phyloP scores from a whole-genome alignment of 1,284 basidiomycete genomes.

The Dichomitus squalens region DNA sequence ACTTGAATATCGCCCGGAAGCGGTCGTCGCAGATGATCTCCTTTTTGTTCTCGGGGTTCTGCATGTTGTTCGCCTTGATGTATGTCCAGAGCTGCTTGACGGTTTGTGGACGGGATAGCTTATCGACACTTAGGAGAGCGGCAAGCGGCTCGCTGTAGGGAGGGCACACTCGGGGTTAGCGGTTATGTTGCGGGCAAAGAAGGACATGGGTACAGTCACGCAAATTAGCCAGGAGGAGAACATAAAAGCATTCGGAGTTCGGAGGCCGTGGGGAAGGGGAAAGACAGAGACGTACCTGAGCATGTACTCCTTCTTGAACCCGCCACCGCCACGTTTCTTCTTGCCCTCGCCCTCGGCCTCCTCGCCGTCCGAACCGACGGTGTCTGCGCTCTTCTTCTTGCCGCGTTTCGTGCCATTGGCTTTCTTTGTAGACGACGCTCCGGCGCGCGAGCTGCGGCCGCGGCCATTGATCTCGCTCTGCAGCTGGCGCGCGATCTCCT shows the following conservation, averaged over 20 bases:
- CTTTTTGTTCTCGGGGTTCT: constrained; percentile 79
- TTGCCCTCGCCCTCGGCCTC: constrained; percentile 45
- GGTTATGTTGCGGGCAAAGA: neutral
- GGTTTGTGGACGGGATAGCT: constrained; percentile 83
- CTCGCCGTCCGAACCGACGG: constrained; percentile 56
- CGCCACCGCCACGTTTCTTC: constrained; percentile 51
- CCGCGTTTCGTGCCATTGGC: constrained; percentile 46
- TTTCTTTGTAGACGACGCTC: constrained; percentile 38
- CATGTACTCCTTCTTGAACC: constrained; percentile 74
- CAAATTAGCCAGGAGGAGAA: neutral
- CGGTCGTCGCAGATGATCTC: constrained; percentile 81
- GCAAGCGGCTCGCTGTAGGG: constrained; percentile 61
- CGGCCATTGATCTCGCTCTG: constrained; percentile 73
- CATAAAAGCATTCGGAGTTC: too few relatives aligned
- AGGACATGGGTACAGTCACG: neutral
- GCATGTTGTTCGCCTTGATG: constrained; percentile 77
- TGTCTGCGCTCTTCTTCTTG: constrained; percentile 54
- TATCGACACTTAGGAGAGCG: constrained; percentile 55
- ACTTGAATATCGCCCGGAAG: constrained; percentile 71
- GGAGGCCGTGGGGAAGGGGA: neutral
- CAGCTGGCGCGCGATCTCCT: constrained; percentile 69
- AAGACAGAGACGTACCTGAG: constrained; percentile 56
- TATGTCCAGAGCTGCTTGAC: constrained; percentile 88
- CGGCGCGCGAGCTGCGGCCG: constrained; percentile 44
- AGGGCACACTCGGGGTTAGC: too few relatives aligned